These are phyloP conservation scores for Aspergillus mulundensis DNA, from an alignment of 495 filamentous ascomycete genomes.

Conservation along the genomic window DNA sequence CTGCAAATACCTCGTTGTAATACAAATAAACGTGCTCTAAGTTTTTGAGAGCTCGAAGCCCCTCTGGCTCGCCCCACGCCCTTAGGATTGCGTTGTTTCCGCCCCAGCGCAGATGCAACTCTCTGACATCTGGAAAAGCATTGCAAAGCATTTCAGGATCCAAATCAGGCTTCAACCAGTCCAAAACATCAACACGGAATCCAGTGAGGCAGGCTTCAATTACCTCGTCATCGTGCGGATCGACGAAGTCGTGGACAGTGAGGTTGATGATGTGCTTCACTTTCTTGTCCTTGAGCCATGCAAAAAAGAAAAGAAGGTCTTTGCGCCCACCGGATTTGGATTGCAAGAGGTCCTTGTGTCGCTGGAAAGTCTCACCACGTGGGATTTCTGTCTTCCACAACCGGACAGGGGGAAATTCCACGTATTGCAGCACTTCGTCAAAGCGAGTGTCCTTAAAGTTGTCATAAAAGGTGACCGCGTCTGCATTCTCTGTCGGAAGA, in stretches of 20 bases:
- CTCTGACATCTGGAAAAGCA: not conserved
- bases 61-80: no score
- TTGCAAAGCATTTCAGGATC: not conserved
- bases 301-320: not conserved
- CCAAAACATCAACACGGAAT: not conserved
- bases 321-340: not conserved
- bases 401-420: not conserved
- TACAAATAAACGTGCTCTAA: no score
- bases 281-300: not conserved
- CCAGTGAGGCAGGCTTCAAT: not conserved
- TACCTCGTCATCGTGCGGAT: not conserved
- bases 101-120: no score
- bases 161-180: not conserved
- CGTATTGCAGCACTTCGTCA: not conserved
- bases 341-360: not conserved
- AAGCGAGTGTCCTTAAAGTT: not conserved
- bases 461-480: not conserved
- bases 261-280: not conserved
- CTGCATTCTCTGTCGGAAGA: not conserved
- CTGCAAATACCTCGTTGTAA: no score
- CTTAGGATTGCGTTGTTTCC: no score
- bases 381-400: not conserved
- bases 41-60: no score
- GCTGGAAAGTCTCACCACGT: no score
- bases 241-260: not conserved